Evolutionary conservation across 225 moss, liverwort and hornwort genomes (phyloP).

Genomic region (Thuidium tamariscinum): DNA sequence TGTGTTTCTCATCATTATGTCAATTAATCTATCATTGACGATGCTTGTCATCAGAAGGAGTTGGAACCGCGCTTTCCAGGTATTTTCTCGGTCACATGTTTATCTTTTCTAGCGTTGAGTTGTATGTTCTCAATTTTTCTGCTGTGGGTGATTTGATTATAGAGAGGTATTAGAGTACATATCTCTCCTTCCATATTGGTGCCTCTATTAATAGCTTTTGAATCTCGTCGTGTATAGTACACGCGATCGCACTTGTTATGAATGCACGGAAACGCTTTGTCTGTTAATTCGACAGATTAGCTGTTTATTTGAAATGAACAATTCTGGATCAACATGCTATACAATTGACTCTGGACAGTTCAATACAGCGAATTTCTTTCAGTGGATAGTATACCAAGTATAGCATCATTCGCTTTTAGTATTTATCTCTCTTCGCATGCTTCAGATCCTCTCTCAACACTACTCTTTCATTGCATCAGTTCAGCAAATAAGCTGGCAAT

Average conservation of each 20-base stretch:
- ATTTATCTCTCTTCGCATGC: neutral
- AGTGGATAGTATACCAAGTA: neutral
- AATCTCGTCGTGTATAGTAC: neutral
- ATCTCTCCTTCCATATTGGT: neutral
- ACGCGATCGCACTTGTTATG: neutral
- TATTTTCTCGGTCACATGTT: neutral
- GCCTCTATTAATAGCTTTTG: neutral
- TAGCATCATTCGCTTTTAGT: neutral
- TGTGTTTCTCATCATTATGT: neutral
- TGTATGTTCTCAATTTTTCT: neutral
- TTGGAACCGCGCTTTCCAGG: constrained; percentile 67
- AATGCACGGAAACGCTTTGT: neutral
- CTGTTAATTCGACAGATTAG: no score
- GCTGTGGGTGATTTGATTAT: neutral
- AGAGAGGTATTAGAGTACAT: neutral
- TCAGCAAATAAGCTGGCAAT: neutral
- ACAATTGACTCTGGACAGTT: neutral
- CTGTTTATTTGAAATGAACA: neutral
- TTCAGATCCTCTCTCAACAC: neutral
- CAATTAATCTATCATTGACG: neutral
- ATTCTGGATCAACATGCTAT: neutral
- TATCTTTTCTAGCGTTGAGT: neutral
- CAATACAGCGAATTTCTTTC: neutral
- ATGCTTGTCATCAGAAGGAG: constrained; percentile 36
- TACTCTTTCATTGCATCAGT: neutral